Conservation (phyloP, 2,329 filamentous ascomycete species). For the Trichophyton schoenleinii region DNA sequence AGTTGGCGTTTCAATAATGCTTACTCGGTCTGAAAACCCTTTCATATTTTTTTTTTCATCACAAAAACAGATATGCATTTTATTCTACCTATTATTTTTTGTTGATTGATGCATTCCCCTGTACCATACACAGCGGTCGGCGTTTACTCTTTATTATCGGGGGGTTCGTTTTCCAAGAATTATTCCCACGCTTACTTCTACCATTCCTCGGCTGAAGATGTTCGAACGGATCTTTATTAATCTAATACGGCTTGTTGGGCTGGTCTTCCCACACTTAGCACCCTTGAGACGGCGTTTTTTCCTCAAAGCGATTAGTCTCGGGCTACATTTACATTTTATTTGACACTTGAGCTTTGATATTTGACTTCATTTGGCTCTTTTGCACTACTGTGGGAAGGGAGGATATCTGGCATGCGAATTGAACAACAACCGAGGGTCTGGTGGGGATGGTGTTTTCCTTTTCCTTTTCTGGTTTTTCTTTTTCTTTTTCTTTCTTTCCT, state of each 20-base stretch:
- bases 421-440: slow-evolving; percentile 1
- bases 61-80: background rate
- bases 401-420: background rate
- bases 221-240: background rate
- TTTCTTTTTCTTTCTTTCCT: background rate
- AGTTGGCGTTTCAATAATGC: background rate
- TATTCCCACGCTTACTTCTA: slow-evolving; percentile 7
- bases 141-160: background rate
- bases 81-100: background rate
- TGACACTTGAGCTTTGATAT: slow-evolving; percentile 1
- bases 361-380: slow-evolving; percentile 1
- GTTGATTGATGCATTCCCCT: slow-evolving; percentile 6
- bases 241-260: slow-evolving; percentile 1
- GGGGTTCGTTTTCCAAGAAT: slow-evolving; percentile 12
- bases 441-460: background rate
- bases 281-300: background rate
- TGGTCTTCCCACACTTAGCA: background rate
- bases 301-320: background rate
- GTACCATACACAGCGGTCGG: slow-evolving; percentile 8
- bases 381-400: background rate
- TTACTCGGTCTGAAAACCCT: background rate
- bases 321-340: background rate
- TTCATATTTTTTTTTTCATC: background rate
- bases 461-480: background rate
- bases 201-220: background rate